Evolutionary conservation across 805 yeast genomes (phyloP), one percentile per base, ranked within the genome.

Genomic region (Tetrapisispora taiwanensis): DNA sequence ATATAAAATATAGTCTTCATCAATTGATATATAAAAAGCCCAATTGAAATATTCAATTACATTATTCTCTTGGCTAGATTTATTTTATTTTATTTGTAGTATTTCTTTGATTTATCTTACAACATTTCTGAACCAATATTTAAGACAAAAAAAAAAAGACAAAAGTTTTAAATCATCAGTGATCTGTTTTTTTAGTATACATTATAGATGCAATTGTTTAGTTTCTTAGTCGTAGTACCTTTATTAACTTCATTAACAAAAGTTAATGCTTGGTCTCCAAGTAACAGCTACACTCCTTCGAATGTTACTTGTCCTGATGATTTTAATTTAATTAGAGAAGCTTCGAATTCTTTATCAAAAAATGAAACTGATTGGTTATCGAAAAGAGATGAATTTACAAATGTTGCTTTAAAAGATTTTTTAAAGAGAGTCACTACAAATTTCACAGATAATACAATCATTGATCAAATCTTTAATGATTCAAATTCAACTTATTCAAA

Each of bases 271-370:
- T 75, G 76, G 79, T 72, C 78, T 6, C 80, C 80, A 2, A 69
- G 75, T 0, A 69, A 73, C 44, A 17, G 35, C 39, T 81, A 81
- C 50, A 81, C 81, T 0, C 88, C 88, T 1, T 78, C 75, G 0
- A 59, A 63, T 9, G 73, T 78, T 6, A 62, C 67, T 3, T 80
- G 86, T 62, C 84, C 84, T 0, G 59, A 58, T 38, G 51, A 57
- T 37, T 44, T 52, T 19, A 49, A 55, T 9, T 52, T 70, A 4
- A 61, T 72, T 2, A 71, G 89, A 57, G 66, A 65, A n/a, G 40
- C 30, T 37, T 85, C 84, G 1, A 52, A 53, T 32, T 50, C 49
- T 2, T 51, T 81, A 5, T 72, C 79, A 1, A 51, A 54, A 1
- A 59, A 62, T 13, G 89, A 81, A 54, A 40, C 49, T 0, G 69